Evolutionary conservation across 106 monocot species (phyloP), one percentile per base, ranked within the genome.

Genomic region (Acorus gramineus): DNA sequence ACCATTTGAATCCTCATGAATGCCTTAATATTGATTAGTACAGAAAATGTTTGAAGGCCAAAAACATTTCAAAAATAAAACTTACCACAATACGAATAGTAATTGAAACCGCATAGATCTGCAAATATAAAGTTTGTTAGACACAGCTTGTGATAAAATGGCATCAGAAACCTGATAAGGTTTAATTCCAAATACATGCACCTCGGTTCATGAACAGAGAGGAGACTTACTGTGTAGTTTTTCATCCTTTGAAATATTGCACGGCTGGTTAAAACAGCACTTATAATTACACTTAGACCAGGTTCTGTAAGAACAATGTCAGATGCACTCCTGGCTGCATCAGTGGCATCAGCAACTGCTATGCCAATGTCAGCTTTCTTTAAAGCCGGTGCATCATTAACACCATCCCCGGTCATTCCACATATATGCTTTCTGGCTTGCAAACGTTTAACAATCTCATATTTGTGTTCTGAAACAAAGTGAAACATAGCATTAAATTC

Each of bases 311-410:
- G 78, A 61, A 93, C 94, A 63, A 94, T 94, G 52, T 94, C 89
- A 63, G 94, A 94, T 65, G 94, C 94, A 76, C 94, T 81, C 54
- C 94, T 79, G 64, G 94, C 94, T 42, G 94, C 94, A 76, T 94
- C 94, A 54, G 94, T 94, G 6, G 94, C 89, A 76, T 94, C 94
- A n/a, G 78, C 89, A 51, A 93, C 93, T 52, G 89, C 93, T 60
- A 93, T 93, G 13, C 93, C 93, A 68, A 93, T 94, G 66, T 94
- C 89, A 63, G 94, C 94, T 54, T 94, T 94, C 75, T 94, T 94
- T 7, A 94, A 69, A 7, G 94, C 94, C 42, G 94, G 94, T 48
- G 94, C 94, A 76, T 94, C 94, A 74, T 94, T 94, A 3, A 89
- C 94, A 54, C 94, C 94, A 78, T 94, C 94, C 42, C 94, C 94